These are phyloP conservation scores for Endocarpon pusillum DNA, from an alignment of 495 filamentous ascomycete genomes.

Conservation along the genomic window DNA sequence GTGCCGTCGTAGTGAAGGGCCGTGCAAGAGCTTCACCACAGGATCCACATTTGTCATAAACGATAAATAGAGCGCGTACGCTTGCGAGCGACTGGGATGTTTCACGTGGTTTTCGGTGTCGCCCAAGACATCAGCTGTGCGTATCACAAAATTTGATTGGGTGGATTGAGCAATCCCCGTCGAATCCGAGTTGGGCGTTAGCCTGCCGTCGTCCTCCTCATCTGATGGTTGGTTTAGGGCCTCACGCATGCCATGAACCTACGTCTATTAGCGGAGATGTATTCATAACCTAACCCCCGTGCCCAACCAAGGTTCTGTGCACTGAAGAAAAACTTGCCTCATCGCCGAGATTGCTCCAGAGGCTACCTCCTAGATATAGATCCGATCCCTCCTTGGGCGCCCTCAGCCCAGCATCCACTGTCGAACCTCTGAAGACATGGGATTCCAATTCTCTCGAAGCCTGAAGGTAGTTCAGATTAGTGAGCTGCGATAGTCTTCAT, in stretches of 20 bases:
- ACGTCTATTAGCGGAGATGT: constrained; percentile 1
- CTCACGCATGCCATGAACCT: constrained; percentile 49
- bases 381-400: constrained; percentile 44
- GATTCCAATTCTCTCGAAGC: no score
- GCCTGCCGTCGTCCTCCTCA: constrained; percentile 36
- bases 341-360: constrained; percentile 78
- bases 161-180: constrained; percentile 1
- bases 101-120: no score
- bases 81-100: constrained; percentile 42
- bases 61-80: constrained; percentile 48
- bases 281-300: constrained; percentile 2
- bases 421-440: background rate
- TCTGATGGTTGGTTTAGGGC: constrained; percentile 46
- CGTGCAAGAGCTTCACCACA: constrained; percentile 50
- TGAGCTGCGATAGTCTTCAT: no score
- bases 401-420: constrained; percentile 4
- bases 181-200: background rate
- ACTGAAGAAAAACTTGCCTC: constrained; percentile 49
- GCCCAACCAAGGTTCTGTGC: no score
- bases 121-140: constrained; percentile 25
- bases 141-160: constrained; percentile 29
- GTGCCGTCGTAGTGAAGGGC: constrained; percentile 35
- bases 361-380: constrained; percentile 73
- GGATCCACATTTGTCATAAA: constrained; percentile 59
- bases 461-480: no score